Percentiles rank a stretch among this genome's conserved stretches.
Conservation (phyloP, 2,329 filamentous ascomycete species). For the Zalaria sp. region DNA sequence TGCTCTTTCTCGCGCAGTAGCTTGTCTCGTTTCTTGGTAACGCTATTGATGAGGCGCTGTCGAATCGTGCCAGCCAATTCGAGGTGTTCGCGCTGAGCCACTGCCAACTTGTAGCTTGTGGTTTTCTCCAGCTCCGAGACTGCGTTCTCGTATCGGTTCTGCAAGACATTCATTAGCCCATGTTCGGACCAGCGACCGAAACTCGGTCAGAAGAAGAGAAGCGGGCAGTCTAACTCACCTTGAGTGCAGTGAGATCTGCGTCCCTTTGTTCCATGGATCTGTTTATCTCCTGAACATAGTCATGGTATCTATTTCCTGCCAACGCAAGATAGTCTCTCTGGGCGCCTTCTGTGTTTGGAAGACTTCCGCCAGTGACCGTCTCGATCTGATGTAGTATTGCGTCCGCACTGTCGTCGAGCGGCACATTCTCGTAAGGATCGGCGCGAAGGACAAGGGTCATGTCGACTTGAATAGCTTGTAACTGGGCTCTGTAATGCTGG, state of each 20-base stretch:
- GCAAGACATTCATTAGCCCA: not conserved
- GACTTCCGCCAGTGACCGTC: constrained; percentile 25
- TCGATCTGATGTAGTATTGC: constrained; percentile 49
- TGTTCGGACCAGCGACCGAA: not conserved
- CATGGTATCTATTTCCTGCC: constrained; percentile 68
- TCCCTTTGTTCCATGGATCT: constrained; percentile 80
- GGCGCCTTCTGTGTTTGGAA: constrained; percentile 32
- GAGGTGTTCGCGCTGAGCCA: constrained; percentile 49
- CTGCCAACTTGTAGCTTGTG: constrained; percentile 44
- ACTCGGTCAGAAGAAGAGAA: not conserved
- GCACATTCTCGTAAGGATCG: constrained; percentile 58
- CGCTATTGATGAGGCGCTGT: constrained; percentile 43
- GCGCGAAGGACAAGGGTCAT: constrained; percentile 75
- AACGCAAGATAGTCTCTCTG: constrained; percentile 53
- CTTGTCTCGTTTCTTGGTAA: constrained; percentile 42
- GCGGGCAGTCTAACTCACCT: constrained; percentile 40
- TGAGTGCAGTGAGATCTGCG: constrained; percentile 64
- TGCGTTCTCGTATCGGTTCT: constrained; percentile 44
- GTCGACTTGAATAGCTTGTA: constrained; percentile 84
- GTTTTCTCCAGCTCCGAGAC: constrained; percentile 42
- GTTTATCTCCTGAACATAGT: constrained; percentile 77
- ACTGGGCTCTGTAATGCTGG: constrained; percentile 71
- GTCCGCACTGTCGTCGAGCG: constrained; percentile 51
- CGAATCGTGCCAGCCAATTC: constrained; percentile 44
- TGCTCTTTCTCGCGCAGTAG: constrained; percentile 53